Percentiles rank a stretch among this genome's conserved stretches.
Conservation (phyloP, 306 rosid species). For the Pterocarpus santalinus region DNA sequence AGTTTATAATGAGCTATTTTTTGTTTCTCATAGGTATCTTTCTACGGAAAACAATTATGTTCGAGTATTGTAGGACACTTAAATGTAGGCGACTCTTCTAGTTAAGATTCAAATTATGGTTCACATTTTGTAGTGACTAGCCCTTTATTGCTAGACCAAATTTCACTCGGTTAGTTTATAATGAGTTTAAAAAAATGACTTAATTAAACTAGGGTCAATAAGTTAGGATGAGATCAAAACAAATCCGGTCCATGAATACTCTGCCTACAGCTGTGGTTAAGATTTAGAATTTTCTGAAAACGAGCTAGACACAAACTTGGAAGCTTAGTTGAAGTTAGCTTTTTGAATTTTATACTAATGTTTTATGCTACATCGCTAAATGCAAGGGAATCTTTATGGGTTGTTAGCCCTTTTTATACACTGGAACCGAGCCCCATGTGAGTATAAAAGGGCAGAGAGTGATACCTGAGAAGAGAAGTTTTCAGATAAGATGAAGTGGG, state of each 20-base stretch:
- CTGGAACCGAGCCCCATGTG: slow-evolving; percentile 44
- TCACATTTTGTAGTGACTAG: no score
- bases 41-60: no score
- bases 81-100: no score
- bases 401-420: neutral
- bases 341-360: neutral
- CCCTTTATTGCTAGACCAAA: no score
- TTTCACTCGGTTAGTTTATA: no score
- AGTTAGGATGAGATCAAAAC: neutral
- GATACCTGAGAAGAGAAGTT: slow-evolving; percentile 33
- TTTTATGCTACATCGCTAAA: neutral
- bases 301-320: neutral
- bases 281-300: neutral
- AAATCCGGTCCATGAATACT: neutral
- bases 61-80: no score
- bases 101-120: no score
- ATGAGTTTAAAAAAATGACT: no score
- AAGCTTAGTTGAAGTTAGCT: slow-evolving; percentile 8
- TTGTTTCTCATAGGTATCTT: no score
- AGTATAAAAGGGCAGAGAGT: slow-evolving; percentile 34
- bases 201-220: neutral
- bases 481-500: slow-evolving; percentile 41
- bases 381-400: slow-evolving; percentile 35
- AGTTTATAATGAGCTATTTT: no score
- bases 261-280: neutral